Percentiles rank a stretch among this genome's conserved stretches.
These are phyloP conservation scores for Bombardia bombarda DNA, from an alignment of 495 filamentous ascomycete genomes.

Conservation along the genomic window DNA sequence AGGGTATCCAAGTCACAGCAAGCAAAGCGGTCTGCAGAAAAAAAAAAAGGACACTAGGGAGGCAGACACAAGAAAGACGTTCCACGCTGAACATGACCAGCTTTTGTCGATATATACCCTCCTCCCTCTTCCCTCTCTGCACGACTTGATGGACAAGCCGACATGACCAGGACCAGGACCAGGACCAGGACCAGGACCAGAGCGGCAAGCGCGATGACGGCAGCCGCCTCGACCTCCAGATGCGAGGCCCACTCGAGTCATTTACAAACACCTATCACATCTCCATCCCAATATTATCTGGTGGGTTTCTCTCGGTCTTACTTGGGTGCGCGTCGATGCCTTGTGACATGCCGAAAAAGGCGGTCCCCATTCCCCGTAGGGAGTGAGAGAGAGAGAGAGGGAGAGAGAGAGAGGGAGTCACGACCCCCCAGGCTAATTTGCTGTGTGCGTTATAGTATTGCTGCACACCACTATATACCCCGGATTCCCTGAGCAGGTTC, in stretches of 20 bases:
- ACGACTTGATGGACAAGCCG: neutral
- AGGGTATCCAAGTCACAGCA: neutral
- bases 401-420: no score
- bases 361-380: no score
- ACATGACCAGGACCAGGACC: neutral
- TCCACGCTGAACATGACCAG: neutral
- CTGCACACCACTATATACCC: neutral
- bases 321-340: neutral
- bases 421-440: slow-evolving; percentile 1
- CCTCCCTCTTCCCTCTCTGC: neutral
- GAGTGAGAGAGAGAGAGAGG: no score
- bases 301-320: neutral
- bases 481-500: neutral
- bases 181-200: neutral
- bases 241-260: neutral
- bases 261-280: neutral
- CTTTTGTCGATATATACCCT: neutral
- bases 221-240: no score
- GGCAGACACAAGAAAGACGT: neutral
- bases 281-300: neutral
- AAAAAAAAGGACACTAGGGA: neutral
- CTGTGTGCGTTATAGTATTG: no score
- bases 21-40: neutral
- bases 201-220: neutral
- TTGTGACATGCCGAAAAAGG: neutral